A percentile compares a stretch with the other conserved stretches of the same genome.
Conservation (phyloP, 805 yeast species). For the Nematodospora valgi region DNA sequence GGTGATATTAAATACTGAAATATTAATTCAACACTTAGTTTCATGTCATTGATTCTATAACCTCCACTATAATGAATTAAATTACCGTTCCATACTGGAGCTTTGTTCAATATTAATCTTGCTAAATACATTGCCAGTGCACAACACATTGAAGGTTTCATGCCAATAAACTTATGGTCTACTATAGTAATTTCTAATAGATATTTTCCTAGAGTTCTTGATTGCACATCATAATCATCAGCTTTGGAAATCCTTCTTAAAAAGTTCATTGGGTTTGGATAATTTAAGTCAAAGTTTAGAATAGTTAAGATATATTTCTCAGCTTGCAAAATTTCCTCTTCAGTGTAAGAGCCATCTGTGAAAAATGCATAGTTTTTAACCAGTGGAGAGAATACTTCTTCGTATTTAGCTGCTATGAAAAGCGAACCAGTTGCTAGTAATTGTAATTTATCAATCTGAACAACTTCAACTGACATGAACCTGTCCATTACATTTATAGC, state of each 20-base stretch:
- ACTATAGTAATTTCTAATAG: slow-evolving; percentile 73
- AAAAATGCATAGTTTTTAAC: slow-evolving; percentile 82
- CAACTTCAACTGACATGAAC: slow-evolving; percentile 70
- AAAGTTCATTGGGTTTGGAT: slow-evolving; percentile 89
- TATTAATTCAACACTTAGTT: slow-evolving; percentile 69
- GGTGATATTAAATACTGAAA: slow-evolving; percentile 76
- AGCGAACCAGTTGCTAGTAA: slow-evolving; percentile 81
- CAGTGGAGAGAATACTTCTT: slow-evolving; percentile 86
- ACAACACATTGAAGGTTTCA: slow-evolving; percentile 74
- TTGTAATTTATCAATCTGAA: slow-evolving; percentile 77
- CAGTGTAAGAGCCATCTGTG: slow-evolving; percentile 81
- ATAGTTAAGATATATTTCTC: slow-evolving; percentile 75
- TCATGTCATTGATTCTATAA: slow-evolving; percentile 67
- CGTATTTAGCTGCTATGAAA: slow-evolving; percentile 89
- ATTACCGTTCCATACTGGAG: slow-evolving; percentile 77
- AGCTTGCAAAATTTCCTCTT: slow-evolving; percentile 77
- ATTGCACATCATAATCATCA: slow-evolving; percentile 80
- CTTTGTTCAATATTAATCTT: slow-evolving; percentile 64
- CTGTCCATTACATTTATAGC: slow-evolving; percentile 87
- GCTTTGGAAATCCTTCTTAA: slow-evolving; percentile 86
- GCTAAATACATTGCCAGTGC: slow-evolving; percentile 87
- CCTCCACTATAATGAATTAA: slow-evolving; percentile 91
- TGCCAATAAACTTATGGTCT: slow-evolving; percentile 70
- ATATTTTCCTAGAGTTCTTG: slow-evolving; percentile 83
- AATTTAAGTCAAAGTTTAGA: slow-evolving; percentile 70